These are phyloP conservation scores for Neurospora sp. DNA, from an alignment of 495 filamentous ascomycete species.

Conservation along the genomic window DNA sequence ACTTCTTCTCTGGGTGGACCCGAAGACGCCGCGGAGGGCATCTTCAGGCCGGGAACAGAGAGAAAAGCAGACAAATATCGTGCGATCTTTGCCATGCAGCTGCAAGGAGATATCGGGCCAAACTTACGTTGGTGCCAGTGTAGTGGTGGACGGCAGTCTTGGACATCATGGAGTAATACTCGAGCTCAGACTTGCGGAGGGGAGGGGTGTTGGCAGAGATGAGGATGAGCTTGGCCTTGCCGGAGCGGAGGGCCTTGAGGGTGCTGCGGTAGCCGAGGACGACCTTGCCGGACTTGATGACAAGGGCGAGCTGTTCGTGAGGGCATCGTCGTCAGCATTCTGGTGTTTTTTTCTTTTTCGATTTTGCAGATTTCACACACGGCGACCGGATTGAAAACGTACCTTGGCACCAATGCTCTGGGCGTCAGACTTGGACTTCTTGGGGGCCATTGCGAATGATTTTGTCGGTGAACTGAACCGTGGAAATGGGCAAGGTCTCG, in stretches of 20 bases:
- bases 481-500: not conserved
- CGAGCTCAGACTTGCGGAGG: conserved; percentile 88
- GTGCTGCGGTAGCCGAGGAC: conserved; percentile 84
- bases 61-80: conserved; percentile 3
- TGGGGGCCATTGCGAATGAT: conserved; percentile 63
- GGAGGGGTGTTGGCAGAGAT: conserved; percentile 86
- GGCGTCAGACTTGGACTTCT: conserved; percentile 87
- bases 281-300: conserved; percentile 91
- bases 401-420: conserved; percentile 79
- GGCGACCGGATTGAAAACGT: not conserved
- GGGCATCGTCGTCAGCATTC: conserved; percentile 2
- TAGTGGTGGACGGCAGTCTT: conserved; percentile 96
- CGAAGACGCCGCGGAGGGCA: conserved; percentile 9
- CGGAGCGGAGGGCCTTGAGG: conserved; percentile 85
- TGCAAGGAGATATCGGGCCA: conserved; percentile 9
- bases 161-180: conserved; percentile 84
- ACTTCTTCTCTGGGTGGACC: conserved; percentile 71
- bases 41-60: conserved; percentile 6
- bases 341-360: not conserved
- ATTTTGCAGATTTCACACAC: not conserved
- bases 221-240: conserved; percentile 70
- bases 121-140: conserved; percentile 91
- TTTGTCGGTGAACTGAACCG: conserved; percentile 3
- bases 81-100: conserved; percentile 1
- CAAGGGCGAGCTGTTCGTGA: conserved; percentile 54